Conservation (phyloP, 2,329 filamentous ascomycete genomes). For the Epichloe elymi region DNA sequence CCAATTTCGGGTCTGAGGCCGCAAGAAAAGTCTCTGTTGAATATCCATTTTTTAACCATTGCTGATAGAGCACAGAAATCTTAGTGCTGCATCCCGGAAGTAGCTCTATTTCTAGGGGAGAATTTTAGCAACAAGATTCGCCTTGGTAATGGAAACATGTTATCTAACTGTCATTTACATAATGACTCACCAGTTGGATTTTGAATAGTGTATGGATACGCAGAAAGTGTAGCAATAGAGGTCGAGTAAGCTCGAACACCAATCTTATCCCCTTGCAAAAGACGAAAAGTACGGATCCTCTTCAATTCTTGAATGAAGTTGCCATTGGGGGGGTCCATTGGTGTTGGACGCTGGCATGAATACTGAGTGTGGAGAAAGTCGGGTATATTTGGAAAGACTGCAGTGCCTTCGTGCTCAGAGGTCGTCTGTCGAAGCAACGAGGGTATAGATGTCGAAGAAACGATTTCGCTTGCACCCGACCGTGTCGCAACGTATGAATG, state of each 20-base stretch:
- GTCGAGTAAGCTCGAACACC: conserved; percentile 79
- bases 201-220: conserved; percentile 51
- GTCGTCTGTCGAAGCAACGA: conserved; percentile 56
- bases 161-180: not conserved
- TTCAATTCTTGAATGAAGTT: conserved; percentile 61
- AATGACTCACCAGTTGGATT: conserved; percentile 26
- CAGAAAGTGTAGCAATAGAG: conserved; percentile 68
- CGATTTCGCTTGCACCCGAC: not conserved
- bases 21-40: conserved; percentile 53
- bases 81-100: conserved; percentile 75
- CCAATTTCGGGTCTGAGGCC: conserved; percentile 49
- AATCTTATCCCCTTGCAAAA: conserved; percentile 61
- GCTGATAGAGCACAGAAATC: conserved; percentile 62
- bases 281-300: conserved; percentile 58
- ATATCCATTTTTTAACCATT: conserved; percentile 51
- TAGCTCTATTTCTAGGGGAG: conserved; percentile 30
- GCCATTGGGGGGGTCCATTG: conserved; percentile 56
- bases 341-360: conserved; percentile 70
- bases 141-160: not conserved
- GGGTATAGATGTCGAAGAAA: conserved; percentile 3
- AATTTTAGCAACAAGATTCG: not conserved
- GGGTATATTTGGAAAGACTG: conserved; percentile 48
- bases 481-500: conserved; percentile 1
- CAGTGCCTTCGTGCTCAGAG: conserved; percentile 55
- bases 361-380: conserved; percentile 50